phyloP scores from a whole-genome alignment of 2,329 filamentous ascomycete species.

The Fusarium multiceps region DNA sequence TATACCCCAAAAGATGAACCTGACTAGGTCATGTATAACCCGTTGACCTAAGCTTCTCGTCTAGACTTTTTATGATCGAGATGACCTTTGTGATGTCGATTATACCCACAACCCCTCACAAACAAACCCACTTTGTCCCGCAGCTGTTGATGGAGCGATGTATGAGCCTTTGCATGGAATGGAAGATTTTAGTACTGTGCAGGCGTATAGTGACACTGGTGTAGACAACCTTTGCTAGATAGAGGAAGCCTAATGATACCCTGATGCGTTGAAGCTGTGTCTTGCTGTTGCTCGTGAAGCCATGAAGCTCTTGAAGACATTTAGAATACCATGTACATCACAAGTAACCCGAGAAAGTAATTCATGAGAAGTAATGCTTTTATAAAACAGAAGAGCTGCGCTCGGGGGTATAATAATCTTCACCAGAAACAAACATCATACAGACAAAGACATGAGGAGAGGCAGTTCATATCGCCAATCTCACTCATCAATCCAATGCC shows the following conservation, averaged over 20 bases:
- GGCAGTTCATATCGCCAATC: conserved; percentile 39
- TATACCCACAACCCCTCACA: conserved; percentile 24
- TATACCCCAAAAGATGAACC: conserved; percentile 23
- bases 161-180: conserved; percentile 34
- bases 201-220: conserved; percentile 27
- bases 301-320: too few relatives aligned
- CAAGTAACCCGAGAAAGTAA: background rate
- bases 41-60: background rate
- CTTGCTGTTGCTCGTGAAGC: background rate
- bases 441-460: conserved; percentile 17
- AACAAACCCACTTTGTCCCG: conserved; percentile 15
- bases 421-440: conserved; percentile 60
- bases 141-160: conserved; percentile 29
- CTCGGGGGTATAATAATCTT: conserved; percentile 57
- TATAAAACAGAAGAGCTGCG: conserved; percentile 24
- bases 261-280: conserved; percentile 46
- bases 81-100: conserved; percentile 35
- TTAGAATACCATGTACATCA: background rate
- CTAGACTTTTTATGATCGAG: conserved; percentile 35
- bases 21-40: conserved; percentile 5
- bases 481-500: conserved; percentile 16
- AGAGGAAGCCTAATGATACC: conserved; percentile 55
- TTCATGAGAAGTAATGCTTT: conserved; percentile 11
- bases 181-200: conserved; percentile 30
- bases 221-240: conserved; percentile 45